Evolutionary conservation across 2,329 filamentous ascomycete genomes (phyloP).

Genomic region (Rhytidhysteron rufulum): DNA sequence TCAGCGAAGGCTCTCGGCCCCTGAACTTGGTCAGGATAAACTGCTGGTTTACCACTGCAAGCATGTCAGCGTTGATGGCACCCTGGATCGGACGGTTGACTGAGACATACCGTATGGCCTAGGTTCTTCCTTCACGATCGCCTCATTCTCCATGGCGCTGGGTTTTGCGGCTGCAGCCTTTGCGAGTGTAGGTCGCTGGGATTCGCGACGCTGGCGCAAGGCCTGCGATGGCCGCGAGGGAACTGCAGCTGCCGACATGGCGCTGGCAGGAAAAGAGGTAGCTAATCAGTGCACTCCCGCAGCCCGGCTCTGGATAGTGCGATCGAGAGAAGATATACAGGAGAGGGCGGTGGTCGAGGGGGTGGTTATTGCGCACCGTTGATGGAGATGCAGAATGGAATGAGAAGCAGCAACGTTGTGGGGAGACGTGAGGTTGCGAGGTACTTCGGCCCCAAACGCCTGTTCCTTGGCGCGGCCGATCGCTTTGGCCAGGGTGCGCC

Average conservation of each 20-base stretch:
- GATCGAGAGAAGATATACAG: background rate
- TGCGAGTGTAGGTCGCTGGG: constrained; percentile 37
- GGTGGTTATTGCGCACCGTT: background rate
- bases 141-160: constrained; percentile 24
- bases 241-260: constrained; percentile 31
- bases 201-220: constrained; percentile 40
- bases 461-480: background rate
- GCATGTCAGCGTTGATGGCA: background rate
- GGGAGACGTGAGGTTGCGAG: background rate
- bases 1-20: constrained; percentile 71
- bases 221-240: constrained; percentile 36
- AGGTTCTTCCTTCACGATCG: constrained; percentile 21
- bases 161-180: constrained; percentile 22
- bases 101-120: constrained; percentile 26
- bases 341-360: background rate
- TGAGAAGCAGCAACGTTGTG: background rate
- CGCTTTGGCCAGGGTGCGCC: background rate
- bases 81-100: constrained; percentile 6
- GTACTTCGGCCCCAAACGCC: background rate
- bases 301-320: background rate
- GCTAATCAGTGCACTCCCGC: background rate
- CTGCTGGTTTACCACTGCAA: constrained; percentile 64
- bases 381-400: background rate
- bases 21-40: constrained; percentile 82
- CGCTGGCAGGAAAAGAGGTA: background rate